These are phyloP conservation scores for Nakataea oryzae DNA, from an alignment of 2,329 filamentous ascomycete genomes.

Conservation along the genomic window DNA sequence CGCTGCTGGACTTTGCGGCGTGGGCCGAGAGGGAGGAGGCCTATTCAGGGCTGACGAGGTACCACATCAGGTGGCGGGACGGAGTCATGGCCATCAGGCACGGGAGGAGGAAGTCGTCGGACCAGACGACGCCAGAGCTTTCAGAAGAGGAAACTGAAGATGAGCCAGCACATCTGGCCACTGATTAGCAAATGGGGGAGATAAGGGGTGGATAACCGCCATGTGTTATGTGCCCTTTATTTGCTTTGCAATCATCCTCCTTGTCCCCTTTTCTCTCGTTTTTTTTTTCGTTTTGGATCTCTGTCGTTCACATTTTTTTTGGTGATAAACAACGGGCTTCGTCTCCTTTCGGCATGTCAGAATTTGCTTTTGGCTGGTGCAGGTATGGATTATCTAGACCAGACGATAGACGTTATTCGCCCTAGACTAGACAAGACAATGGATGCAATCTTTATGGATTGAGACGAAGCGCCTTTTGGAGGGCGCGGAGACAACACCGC, in stretches of 20 bases:
- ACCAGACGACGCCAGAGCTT: not conserved
- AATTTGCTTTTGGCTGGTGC: not conserved
- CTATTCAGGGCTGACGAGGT: not conserved
- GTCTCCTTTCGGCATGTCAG: not conserved
- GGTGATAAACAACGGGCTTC: not conserved
- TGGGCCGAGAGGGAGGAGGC: conserved; percentile 1
- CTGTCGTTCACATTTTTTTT: not conserved
- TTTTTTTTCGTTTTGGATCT: not conserved
- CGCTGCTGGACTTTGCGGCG: not conserved
- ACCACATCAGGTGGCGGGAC: not conserved
- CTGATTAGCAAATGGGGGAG: not conserved
- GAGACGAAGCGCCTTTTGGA: not conserved
- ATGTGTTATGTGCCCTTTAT: not conserved
- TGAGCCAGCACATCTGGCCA: not conserved
- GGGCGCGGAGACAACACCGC: not conserved
- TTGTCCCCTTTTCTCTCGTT: not conserved
- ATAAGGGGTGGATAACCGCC: not conserved
- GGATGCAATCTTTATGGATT: not conserved
- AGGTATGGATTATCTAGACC: not conserved
- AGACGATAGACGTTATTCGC: not conserved
- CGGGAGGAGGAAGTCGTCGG: not conserved
- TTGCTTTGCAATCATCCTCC: not conserved
- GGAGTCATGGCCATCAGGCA: not conserved
- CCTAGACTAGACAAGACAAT: not conserved
- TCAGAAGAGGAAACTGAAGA: not conserved